phyloP scores from a whole-genome alignment of 257 asterid species.

The Solanum paucissectum region DNA sequence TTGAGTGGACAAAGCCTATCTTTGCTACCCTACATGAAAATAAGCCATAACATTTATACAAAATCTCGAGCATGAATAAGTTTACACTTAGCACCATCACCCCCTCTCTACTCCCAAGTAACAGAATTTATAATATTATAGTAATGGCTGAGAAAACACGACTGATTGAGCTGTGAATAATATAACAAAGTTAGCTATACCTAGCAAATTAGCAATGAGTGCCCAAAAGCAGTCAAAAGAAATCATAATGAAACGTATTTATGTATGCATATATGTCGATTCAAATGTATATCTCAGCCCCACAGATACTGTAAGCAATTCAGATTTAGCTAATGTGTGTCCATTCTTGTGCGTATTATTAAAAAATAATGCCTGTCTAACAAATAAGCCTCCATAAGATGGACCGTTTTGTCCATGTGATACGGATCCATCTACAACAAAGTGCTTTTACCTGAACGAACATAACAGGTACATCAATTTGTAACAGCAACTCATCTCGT shows the following conservation, averaged over 20 bases:
- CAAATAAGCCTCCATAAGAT: neutral
- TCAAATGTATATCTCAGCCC: neutral
- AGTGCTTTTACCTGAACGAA: slow-evolving; percentile 63
- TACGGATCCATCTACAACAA: neutral
- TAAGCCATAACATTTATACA: neutral
- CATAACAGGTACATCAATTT: slow-evolving; percentile 51
- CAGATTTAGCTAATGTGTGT: neutral
- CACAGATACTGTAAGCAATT: neutral
- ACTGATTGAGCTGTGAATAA: neutral
- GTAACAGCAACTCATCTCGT: slow-evolving; percentile 60
- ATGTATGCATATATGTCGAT: neutral
- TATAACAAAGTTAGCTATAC: neutral
- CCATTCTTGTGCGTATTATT: neutral
- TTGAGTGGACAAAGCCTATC: slow-evolving; percentile 69
- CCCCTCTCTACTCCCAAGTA: neutral
- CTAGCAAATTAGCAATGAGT: neutral
- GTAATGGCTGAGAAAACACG: neutral
- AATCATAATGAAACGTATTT: neutral
- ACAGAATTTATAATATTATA: neutral
- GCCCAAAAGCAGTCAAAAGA: neutral
- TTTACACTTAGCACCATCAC: neutral
- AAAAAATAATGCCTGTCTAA: neutral
- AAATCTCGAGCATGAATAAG: neutral
- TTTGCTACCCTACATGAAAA: slow-evolving; percentile 65
- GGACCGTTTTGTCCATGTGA: neutral